These are phyloP conservation scores for Tricholoma terreum DNA, from an alignment of 768 basidiomycete genomes.

Conservation along the genomic window DNA sequence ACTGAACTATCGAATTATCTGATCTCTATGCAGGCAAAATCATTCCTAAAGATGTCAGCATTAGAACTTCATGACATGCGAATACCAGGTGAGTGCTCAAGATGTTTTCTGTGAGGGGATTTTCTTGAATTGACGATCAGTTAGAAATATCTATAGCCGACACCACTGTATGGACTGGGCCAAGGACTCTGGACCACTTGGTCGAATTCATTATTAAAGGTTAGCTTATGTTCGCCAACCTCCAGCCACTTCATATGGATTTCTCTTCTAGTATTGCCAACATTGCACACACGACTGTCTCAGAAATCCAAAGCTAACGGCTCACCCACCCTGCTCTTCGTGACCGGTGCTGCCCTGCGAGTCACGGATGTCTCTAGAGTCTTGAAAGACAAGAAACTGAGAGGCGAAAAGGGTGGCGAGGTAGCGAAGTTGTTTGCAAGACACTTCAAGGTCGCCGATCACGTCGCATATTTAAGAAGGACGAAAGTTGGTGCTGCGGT, in stretches of 20 bases:
- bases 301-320: constrained; percentile 77
- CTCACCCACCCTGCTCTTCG: constrained; percentile 82
- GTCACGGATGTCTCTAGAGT: constrained; percentile 84
- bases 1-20: constrained; percentile 60
- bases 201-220: constrained; percentile 75
- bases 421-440: constrained; percentile 95
- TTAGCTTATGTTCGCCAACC: constrained; percentile 27
- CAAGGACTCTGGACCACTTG: constrained; percentile 69
- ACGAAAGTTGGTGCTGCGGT: constrained; percentile 89
- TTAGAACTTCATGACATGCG: constrained; percentile 79
- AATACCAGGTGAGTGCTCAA: constrained; percentile 65
- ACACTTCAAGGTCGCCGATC: constrained; percentile 89
- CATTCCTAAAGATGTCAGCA: constrained; percentile 62
- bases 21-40: constrained; percentile 61
- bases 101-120: constrained; percentile 15
- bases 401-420: constrained; percentile 84
- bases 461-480: constrained; percentile 75
- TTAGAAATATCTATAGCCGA: constrained; percentile 73
- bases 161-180: constrained; percentile 68
- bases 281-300: constrained; percentile 62
- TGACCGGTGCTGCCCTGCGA: constrained; percentile 86
- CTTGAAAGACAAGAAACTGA: constrained; percentile 63
- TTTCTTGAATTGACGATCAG: constrained; percentile 48
- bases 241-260: background rate
- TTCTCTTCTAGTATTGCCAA: constrained; percentile 55